phyloP scores from a whole-genome alignment of 2,329 filamentous ascomycete genomes.

The Fusarium stilboides region DNA sequence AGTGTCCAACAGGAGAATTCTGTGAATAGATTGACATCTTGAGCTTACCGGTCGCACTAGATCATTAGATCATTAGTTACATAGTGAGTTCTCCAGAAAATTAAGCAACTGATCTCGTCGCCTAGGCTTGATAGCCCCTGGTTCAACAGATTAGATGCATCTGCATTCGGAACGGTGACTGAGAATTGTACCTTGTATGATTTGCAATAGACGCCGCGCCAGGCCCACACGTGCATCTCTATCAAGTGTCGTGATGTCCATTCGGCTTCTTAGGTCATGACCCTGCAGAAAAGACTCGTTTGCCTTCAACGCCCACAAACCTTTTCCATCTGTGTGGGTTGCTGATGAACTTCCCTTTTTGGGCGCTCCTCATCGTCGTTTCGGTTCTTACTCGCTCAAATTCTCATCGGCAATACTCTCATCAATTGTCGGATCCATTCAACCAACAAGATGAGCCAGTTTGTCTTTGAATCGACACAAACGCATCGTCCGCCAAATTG shows the following conservation, averaged over 20 bases:
- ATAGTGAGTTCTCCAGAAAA: conserved; percentile 6
- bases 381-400: conserved; percentile 42
- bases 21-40: conserved; percentile 1
- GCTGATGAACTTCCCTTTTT: conserved; percentile 21
- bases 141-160: conserved; percentile 31
- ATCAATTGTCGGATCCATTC: conserved; percentile 15
- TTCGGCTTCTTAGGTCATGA: conserved; percentile 4
- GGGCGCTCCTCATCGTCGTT: conserved; percentile 6
- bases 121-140: conserved; percentile 4
- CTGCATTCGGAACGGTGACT: conserved; percentile 9
- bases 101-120: conserved; percentile 17
- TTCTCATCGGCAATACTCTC: conserved; percentile 7
- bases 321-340: conserved; percentile 2
- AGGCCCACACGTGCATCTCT: conserved; percentile 14
- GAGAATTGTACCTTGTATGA: conserved; percentile 1
- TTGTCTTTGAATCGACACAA: conserved; percentile 38
- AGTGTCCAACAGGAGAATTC: conserved; percentile 12
- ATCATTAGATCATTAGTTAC: conserved; percentile 8
- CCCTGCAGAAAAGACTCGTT: not conserved
- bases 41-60: conserved; percentile 3
- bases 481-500: conserved; percentile 35
- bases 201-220: conserved; percentile 17
- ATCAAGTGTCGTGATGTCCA: conserved; percentile 19
- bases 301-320: not conserved
- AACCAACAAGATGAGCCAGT: conserved; percentile 26